Conservation (phyloP, 23 red algal genomes). For the Gracilariopsis chorda region DNA sequence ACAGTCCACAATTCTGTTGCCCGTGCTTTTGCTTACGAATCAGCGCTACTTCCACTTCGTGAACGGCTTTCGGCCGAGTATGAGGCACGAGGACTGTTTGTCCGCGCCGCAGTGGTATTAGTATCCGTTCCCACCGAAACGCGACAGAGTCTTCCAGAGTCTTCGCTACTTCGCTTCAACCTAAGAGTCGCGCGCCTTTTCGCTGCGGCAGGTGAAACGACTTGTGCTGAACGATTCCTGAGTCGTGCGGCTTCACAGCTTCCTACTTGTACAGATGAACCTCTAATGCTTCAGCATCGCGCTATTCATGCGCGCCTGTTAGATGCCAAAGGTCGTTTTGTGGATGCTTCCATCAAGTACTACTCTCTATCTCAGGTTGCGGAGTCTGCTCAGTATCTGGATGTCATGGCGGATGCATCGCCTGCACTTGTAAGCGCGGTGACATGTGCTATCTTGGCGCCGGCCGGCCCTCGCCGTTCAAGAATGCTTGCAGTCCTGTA, state of each 20-base stretch:
- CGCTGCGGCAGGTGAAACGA: constrained; percentile 13
- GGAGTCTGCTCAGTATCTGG: neutral
- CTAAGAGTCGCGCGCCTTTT: constrained; percentile 70
- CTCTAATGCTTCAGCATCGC: constrained; percentile 40
- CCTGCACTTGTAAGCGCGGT: constrained; percentile 61
- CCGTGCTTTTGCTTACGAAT: constrained; percentile 46
- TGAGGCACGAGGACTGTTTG: constrained; percentile 36
- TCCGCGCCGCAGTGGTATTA: constrained; percentile 14
- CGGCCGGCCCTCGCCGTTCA: constrained; percentile 85
- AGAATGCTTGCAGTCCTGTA: constrained; percentile 73
- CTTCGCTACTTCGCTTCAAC: constrained; percentile 27
- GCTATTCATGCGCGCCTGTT: constrained; percentile 51
- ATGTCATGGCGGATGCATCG: constrained; percentile 15
- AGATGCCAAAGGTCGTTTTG: constrained; percentile 79
- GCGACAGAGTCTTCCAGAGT: constrained; percentile 17
- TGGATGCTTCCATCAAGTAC: constrained; percentile 78
- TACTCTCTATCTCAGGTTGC: constrained; percentile 70
- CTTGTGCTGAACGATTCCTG: constrained; percentile 49
- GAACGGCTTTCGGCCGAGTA: constrained; percentile 29
- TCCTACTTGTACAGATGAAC: constrained; percentile 36
- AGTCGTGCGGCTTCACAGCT: constrained; percentile 65
- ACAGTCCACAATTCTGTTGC: neutral
- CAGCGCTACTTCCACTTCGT: constrained; percentile 6
- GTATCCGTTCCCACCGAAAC: constrained; percentile 25
- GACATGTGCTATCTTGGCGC: constrained; percentile 83